These are phyloP conservation scores for Naganishia kalamii DNA, from an alignment of 768 basidiomycete genomes.

Conservation along the genomic window DNA sequence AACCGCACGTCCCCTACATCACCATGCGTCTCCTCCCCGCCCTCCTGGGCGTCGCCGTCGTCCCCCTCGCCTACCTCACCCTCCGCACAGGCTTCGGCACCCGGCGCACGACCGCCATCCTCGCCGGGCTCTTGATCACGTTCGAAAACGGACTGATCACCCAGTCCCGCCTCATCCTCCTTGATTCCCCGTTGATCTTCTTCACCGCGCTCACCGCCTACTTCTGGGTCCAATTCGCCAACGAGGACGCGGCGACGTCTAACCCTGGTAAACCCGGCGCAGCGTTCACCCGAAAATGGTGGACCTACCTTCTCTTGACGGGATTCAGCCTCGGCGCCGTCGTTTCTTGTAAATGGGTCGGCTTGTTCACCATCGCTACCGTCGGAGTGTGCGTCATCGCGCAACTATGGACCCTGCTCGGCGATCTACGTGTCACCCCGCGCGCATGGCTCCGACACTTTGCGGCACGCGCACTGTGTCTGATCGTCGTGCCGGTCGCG, in stretches of 20 bases:
- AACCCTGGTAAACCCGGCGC: conserved; percentile 15
- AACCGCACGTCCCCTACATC: conserved; percentile 78
- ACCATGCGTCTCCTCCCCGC: conserved; percentile 97
- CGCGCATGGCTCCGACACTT: conserved; percentile 76
- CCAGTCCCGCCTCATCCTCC: conserved; percentile 91
- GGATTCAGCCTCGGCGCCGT: conserved; percentile 89
- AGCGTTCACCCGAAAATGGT: conserved; percentile 78
- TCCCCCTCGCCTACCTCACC: conserved; percentile 87
- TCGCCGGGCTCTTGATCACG: conserved; percentile 82
- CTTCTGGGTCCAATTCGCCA: conserved; percentile 82
- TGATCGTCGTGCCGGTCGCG: conserved; percentile 72
- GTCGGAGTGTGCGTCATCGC: conserved; percentile 74
- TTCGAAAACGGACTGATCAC: conserved; percentile 96
- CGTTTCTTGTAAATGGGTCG: conserved; percentile 94
- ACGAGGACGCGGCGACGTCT: conserved; percentile 61
- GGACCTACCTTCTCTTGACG: conserved; percentile 81
- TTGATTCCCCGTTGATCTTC: conserved; percentile 97
- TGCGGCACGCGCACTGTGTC: conserved; percentile 75
- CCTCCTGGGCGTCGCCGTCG: conserved; percentile 74
- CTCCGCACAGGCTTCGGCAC: conserved; percentile 79
- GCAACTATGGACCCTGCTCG: conserved; percentile 84
- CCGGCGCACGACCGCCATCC: conserved; percentile 81
- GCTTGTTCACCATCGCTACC: conserved; percentile 93
- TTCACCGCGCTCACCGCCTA: conserved; percentile 87
- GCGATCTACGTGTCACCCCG: conserved; percentile 72